Base-by-base conservation (phyloP, 2,329 filamentous ascomycete genomes). In the Cladosporium oxysporum region DNA sequence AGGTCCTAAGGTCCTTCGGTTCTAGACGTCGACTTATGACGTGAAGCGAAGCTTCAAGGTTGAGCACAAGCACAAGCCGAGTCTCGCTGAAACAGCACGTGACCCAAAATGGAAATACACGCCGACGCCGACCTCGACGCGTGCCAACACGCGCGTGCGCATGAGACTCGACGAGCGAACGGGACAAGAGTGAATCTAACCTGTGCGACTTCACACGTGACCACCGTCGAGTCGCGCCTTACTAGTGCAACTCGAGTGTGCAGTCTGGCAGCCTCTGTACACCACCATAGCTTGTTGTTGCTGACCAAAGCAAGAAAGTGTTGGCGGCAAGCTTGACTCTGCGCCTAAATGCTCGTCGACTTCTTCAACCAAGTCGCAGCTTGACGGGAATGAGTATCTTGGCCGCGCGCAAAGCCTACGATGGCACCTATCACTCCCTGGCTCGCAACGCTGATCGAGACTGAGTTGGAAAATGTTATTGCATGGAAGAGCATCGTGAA, bases 371-470 rank as follows among this genome's bases (percentile, higher is more conserved):
- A 8, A 29, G 28, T 53, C 26, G 52, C 14, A 12, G 5, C 18
- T 5, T 21, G 10, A 5, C 28, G n/a, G 52, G 52, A 4, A 55
- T 55, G 29, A 23, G 16, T 5, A 7, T 3, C 26, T 33, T 33
- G 28, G 29, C 2, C 16, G 12, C 29, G 11, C 16, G 14, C 28
- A 29, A 12, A 55, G 28, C 28, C 31, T 21, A 28, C 5, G 11
- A 72, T 72, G 70, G 67, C 64, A 26, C 65, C 67, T 66, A 71
- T 72, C 66, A 63, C 63, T 33, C 61, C 69, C 37, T 77, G 76
- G 76, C 69, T 78, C 12, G 71, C 67, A 10, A 35, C 66, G 1
- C 69, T 73, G 28, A 41, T 78, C 16, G 67, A 66, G 31, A 26
- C 64, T 21, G 73, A 76, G 53, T 65, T 77, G 31, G 50, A 61